Evolutionary conservation across 768 basidiomycete genomes (phyloP), one percentile per base, ranked within the genome.

Genomic region (Pleurotus sapidus): DNA sequence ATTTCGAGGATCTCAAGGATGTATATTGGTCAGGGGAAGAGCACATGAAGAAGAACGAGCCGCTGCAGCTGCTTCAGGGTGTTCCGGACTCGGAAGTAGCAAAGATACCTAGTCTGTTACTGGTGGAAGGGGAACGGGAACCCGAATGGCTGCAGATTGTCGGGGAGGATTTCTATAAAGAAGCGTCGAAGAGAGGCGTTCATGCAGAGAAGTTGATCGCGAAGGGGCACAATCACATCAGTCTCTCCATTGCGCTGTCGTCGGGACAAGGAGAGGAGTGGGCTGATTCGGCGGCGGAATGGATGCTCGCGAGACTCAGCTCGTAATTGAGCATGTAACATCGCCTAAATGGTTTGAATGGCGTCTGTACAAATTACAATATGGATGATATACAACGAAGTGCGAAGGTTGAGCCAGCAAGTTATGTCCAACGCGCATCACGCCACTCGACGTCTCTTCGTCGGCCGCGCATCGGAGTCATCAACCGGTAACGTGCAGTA

Each of bases 181-280:
- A 67, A 12, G 63, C 86, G 38, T 67, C 69, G 54, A 72, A 69
- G 40, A 73, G 68, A 49, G 72, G 70, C 3, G 63, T 63, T 56
- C 51, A 64, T 20, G 67, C 77, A 9, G 64, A 63, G 59, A 70
- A 70, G 45, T 62, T 81, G 15, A 63, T 82, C 23, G 78, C 73
- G 0, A 64, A 65, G 57, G 81, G 80, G 0, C 87, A 89, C 60
- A 88, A 88, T 65, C 87, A 88, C 61, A 70, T 88, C 56, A 88
- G 86, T 58, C 62, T 76, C 12, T 75, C 77, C 49, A 77, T 72
- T 72, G 76, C 75, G 12, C 63, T 86, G 57, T 66, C 73, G 3
- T 79, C 76, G 2, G 86, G 86, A 1, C 67, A 82, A 61, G 87
- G 83, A 15, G 87, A 88, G 62, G 74, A 80, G 30, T 88, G 87